Base-by-base conservation (phyloP, 306 rosid genomes). In the Cucurbita maxima region DNA sequence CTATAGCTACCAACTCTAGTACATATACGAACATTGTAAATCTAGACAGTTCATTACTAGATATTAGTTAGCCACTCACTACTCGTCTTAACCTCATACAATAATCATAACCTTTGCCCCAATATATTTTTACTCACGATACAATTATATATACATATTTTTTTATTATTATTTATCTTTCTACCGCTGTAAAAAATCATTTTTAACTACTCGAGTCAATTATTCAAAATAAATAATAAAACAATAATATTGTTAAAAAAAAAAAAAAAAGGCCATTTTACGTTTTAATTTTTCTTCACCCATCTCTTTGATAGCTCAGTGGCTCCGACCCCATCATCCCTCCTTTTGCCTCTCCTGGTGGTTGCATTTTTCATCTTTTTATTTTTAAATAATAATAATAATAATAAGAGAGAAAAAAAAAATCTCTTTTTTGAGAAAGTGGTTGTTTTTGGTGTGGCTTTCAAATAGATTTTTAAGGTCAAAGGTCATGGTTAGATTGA, bases 281-380 rank as follows among this genome's bases (percentile, higher is more conserved):
- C 58, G 75, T 81, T 59, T 72, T 72, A 75, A 75, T 68, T 73
- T 73, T 25, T 58, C 8, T 10, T 55, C 38, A 22, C 51, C 70
- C 78, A 79, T 25, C 86, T 80, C 55, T 38, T 59, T 68, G 86
- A 83, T 76, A 78, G 89, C 89, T 85, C 83, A 83, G 89, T 83
- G 82, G 63, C 89, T 81, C 89, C 87, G 89, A 85, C 87, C 85
- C 81, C 83, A 78, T 82, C 80, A 78, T 81, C 71, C 75, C 82
- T 64, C 77, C 66, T 64, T 63, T 70, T 75, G 76, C 76, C 76
- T 71, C 56, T n/a, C 56, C 3, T 67, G 63, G 84, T 76, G 82
- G 81, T 74, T 82, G 83, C 83, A 62, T 38, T 62, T 0, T 3
- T 48, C 13, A 14, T 50, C 18, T 50, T 13, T 50, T 56, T 56